Percentiles rank a stretch among this genome's conserved stretches.
Conservation (phyloP, 352 stramenopile species). For the Pythium phragmitis region DNA sequence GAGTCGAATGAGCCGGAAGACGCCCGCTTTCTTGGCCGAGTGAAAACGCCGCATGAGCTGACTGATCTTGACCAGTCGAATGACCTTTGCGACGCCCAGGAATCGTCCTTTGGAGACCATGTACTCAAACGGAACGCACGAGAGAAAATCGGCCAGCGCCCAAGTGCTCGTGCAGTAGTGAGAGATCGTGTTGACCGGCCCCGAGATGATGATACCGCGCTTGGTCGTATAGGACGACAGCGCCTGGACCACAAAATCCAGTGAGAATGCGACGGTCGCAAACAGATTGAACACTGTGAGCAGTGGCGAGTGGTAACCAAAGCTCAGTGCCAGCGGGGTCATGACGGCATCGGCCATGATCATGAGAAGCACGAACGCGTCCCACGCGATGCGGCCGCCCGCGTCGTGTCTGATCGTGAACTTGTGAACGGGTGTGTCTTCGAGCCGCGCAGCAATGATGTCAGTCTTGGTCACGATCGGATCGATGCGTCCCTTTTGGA, state of each 20-base stretch:
- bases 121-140: conserved; percentile 67
- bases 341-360: conserved; percentile 61
- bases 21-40: conserved; percentile 62
- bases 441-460: conserved; percentile 27
- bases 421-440: conserved; percentile 31
- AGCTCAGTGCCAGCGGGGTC: conserved; percentile 55
- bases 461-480: no score
- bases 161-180: conserved; percentile 64
- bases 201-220: conserved; percentile 50
- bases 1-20: conserved; percentile 53
- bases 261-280: conserved; percentile 48
- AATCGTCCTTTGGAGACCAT: conserved; percentile 39
- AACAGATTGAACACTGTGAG: conserved; percentile 33
- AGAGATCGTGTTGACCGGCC: conserved; percentile 31
- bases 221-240: conserved; percentile 59
- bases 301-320: conserved; percentile 34
- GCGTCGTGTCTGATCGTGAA: conserved; percentile 60
- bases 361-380: conserved; percentile 46
- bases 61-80: conserved; percentile 64
- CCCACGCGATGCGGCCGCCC: conserved; percentile 40
- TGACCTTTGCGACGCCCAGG: conserved; percentile 64
- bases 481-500: no score
- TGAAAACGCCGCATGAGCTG: conserved; percentile 53
- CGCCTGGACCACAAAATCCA: conserved; percentile 61
- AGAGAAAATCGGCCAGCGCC: conserved; percentile 60